Evolutionary conservation across 2,329 filamentous ascomycete genomes (phyloP), one percentile per base, ranked within the genome.

Genomic region (Rhynchosporium graminicola): DNA sequence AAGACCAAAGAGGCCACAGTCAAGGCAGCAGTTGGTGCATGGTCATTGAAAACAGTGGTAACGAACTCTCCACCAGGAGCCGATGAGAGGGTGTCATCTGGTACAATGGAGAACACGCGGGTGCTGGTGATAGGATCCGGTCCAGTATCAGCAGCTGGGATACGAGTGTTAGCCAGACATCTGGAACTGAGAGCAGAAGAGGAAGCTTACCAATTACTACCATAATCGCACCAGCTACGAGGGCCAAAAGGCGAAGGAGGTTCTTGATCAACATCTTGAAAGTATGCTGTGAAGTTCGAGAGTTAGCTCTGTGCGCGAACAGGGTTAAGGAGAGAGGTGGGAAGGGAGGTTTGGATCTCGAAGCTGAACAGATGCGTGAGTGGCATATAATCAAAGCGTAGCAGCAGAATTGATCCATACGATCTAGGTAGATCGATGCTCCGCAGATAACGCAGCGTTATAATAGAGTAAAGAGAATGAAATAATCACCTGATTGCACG

Each of bases 261-360:
- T 5, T 56, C 52, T 43, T 43, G 26, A 29, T 13, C 9, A 56
- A 56, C 52, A 56, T 56, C 36, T 43, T 56, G 52, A 20, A 28
- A 10, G 26, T 20, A 40, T 31, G 38, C 52, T 43, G 9, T 43
- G 20, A 43, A 10, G 40, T 2, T n/a, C 4, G 28, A 51, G 31
- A 29, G 20, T 56, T 12, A 56, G 52, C 40, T 43, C 7, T 56
- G 5, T n/a, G 6, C 10, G 52, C n/a, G 20, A 20, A 20, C 12
- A 40, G 50, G 26, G 38, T 36, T 15, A 1, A 26, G 36, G 8
- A 20, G 10, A 10, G 42, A 6, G 8, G 4, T 43, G 42, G 29
- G n/a, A 20, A 8, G 4, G 31, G 6, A 10, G n/a, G 26, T 38
- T 43, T 6, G 33, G 5, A 10, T 36, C 33, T 36, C n/a, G 12